Conservation (phyloP, 129 eudicot genomes). For the Artemisia annua region DNA sequence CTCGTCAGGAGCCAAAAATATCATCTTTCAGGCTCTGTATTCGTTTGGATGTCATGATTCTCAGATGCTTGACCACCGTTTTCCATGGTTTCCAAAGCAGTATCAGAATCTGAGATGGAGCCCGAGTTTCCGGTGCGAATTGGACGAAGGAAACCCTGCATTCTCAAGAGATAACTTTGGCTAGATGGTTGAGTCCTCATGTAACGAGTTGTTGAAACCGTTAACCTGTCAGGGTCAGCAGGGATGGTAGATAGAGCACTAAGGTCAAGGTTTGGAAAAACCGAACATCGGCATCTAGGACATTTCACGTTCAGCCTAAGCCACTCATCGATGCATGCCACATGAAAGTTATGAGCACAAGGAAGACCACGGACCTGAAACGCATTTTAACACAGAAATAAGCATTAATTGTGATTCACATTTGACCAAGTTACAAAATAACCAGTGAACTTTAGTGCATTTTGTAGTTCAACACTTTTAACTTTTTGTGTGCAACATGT, state of each 20-base stretch:
- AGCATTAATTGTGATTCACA: background rate
- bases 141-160: conserved; percentile 84
- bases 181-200: conserved; percentile 74
- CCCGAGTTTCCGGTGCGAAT: conserved; percentile 56
- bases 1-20: background rate
- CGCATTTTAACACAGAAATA: conserved; percentile 15
- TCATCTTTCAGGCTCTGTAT: conserved; percentile 34
- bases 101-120: conserved; percentile 41
- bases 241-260: conserved; percentile 85
- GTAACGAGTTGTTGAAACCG: conserved; percentile 66
- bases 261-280: conserved; percentile 95
- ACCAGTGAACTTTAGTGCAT: background rate
- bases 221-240: conserved; percentile 58
- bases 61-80: conserved; percentile 44
- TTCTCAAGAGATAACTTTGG: conserved; percentile 70
- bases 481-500: too few relatives aligned
- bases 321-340: conserved; percentile 98
- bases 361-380: conserved; percentile 94
- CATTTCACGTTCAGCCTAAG: conserved; percentile 93
- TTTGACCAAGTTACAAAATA: background rate
- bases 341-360: conserved; percentile 97
- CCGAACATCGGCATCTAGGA: conserved; percentile 96
- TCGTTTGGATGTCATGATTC: conserved; percentile 14
- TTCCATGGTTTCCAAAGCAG: conserved; percentile 52
- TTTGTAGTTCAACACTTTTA: too few relatives aligned